Evolutionary conservation across 768 basidiomycete genomes (phyloP).

Genomic region (Calocera viscosa): DNA sequence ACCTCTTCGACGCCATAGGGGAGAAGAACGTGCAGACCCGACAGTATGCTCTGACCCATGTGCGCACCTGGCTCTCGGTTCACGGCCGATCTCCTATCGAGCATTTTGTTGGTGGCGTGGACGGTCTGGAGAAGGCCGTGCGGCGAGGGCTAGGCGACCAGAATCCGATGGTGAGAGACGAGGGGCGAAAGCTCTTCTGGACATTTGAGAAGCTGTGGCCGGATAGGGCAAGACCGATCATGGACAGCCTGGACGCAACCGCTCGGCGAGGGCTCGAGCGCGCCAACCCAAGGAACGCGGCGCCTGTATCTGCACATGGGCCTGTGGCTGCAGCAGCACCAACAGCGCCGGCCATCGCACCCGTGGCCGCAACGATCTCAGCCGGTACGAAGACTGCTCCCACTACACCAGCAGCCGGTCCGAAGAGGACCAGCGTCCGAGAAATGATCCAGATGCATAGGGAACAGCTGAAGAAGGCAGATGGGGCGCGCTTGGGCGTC

Average conservation of each 20-base stretch:
- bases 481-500: not conserved
- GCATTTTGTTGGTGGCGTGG: conserved; percentile 43
- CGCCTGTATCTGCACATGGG: not conserved
- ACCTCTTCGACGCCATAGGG: conserved; percentile 53
- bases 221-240: conserved; percentile 47
- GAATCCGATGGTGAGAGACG: conserved; percentile 67
- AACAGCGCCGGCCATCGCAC: conserved; percentile 22
- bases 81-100: conserved; percentile 65
- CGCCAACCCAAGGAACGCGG: conserved; percentile 45
- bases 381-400: conserved; percentile 62
- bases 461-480: not conserved
- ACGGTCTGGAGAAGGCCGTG: conserved; percentile 59
- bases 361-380: conserved; percentile 36
- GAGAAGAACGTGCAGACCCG: conserved; percentile 77
- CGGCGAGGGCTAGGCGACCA: conserved; percentile 63
- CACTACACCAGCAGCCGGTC: conserved; percentile 76
- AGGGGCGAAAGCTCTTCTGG: conserved; percentile 67
- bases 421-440: conserved; percentile 58
- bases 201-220: conserved; percentile 63
- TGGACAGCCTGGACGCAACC: conserved; percentile 52
- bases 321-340: conserved; percentile 28
- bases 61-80: conserved; percentile 59
- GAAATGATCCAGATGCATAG: conserved; percentile 6
- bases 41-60: conserved; percentile 50
- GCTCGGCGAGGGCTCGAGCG: conserved; percentile 79